A percentile compares a stretch with the other conserved stretches of the same genome.
Evolutionary conservation across 768 basidiomycete species (phyloP).

Genomic region (Leccinum olivaceopallidum): DNA sequence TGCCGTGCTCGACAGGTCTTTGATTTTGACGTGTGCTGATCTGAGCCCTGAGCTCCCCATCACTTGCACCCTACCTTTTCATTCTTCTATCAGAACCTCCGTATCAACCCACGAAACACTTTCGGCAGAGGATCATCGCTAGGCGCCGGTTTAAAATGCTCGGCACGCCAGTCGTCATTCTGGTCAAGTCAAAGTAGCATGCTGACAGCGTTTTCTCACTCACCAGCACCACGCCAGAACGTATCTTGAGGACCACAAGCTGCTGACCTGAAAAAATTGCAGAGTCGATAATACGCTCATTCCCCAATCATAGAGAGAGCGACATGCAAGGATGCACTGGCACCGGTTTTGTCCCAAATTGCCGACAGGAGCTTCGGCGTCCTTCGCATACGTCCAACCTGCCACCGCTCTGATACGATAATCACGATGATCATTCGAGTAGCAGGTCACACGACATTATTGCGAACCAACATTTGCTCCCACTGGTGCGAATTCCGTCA

Average conservation of each 20-base stretch:
- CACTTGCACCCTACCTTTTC: neutral
- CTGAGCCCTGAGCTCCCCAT: neutral
- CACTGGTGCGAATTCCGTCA: neutral
- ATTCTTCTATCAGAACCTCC: neutral
- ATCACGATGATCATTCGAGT: neutral
- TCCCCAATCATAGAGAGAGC: neutral
- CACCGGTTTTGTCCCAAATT: neutral
- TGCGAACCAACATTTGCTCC: neutral
- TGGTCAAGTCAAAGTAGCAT: neutral
- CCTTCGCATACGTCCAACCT: neutral
- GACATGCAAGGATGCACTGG: neutral
- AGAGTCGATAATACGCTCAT: neutral
- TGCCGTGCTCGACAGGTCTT: neutral
- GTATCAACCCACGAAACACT: neutral
- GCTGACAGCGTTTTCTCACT: neutral
- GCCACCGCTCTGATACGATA: neutral
- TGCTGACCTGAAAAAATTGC: neutral
- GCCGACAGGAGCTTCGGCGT: neutral
- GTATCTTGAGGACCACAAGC: neutral
- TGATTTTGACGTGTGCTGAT: neutral
- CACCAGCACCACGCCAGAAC: neutral
- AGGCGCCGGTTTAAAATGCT: neutral
- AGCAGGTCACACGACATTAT: neutral
- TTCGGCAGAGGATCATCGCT: neutral
- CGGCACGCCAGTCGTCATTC: neutral